Conservation (phyloP, 768 basidiomycete species). For the Daedaleopsis nitida region DNA sequence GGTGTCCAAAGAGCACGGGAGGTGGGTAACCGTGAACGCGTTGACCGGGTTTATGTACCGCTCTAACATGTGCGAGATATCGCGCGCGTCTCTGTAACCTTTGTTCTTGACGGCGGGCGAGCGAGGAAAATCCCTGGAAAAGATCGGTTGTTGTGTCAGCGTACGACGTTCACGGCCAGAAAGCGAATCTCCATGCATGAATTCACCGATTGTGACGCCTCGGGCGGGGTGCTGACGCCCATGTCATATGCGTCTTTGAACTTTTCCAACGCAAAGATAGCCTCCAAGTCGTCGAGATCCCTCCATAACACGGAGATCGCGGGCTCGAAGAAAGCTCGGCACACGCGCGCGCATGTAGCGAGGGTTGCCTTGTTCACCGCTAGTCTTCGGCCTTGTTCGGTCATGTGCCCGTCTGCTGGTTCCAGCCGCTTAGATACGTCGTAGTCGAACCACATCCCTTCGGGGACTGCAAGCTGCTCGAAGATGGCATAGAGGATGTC, state of each 20-base stretch:
- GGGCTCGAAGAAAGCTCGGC: neutral
- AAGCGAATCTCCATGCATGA: no score
- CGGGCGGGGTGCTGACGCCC: neutral
- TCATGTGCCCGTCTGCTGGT: neutral
- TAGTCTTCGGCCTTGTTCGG: neutral
- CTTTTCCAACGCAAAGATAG: no score
- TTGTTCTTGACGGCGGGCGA: no score
- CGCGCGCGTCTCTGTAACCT: no score
- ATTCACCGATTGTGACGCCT: neutral
- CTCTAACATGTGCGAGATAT: no score
- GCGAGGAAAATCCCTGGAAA: no score
- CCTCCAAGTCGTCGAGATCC: neutral
- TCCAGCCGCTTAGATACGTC: neutral
- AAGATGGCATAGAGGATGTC: neutral
- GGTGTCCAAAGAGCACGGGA: neutral
- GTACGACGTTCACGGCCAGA: no score
- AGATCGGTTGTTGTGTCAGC: no score
- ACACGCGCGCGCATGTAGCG: neutral
- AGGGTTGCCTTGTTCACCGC: neutral
- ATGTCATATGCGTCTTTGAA: no score
- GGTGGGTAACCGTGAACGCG: neutral
- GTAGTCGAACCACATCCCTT: neutral
- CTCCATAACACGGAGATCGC: neutral
- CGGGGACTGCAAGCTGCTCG: neutral
- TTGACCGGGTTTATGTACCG: neutral